Evolutionary conservation across 805 yeast species (phyloP), one percentile per base, ranked within the genome.

Genomic region (Candida sanyiensis): DNA sequence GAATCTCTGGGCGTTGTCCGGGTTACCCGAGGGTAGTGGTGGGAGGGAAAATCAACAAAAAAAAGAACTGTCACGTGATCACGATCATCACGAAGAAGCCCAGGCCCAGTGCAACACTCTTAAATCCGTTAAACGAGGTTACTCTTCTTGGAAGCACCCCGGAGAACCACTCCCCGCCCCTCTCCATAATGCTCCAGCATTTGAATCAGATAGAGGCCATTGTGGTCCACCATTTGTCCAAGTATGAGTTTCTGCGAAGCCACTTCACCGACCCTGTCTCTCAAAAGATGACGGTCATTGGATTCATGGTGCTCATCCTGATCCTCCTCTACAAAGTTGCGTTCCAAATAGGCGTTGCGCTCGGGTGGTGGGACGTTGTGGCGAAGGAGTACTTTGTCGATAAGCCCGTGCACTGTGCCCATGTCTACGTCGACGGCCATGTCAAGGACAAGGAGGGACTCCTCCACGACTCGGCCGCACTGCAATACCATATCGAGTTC

Each of bases 331-430:
- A 70, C 46, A 73, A 72, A 38, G 42, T 54, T 1, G 44, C 69
- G 11, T 68, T 69, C 52, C 61, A 68, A 59, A 42, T 63, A 21
- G 77, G 77, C 1, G 60, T 70, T 3, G 57, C 58, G 42, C 49
- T 69, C 6, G 58, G 58, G 1, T 43, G 63, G 5, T 72, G 77
- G 78, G 70, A 70, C 21, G 62, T 70, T 45, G 71, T 71, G 22
- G 75, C 75, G 12, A 70, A 74, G 47, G 83, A 80, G 39, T 73
- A 76, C 19, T 82, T 82, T 54, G 68, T 70, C n/a, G 83, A 82
- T 32, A 72, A 75, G 19, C 93, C 90, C 0, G 78, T 80, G 7
- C 90, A 82, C 56, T 83, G 88, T 60, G 88, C 93, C 1, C 87
- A 83, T 57, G 66, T 82, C 1, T 76, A 76, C 45, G 72, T 77